Conservation (phyloP, 2,329 filamentous ascomycete genomes). For the Stagonosporopsis tanaceti region DNA sequence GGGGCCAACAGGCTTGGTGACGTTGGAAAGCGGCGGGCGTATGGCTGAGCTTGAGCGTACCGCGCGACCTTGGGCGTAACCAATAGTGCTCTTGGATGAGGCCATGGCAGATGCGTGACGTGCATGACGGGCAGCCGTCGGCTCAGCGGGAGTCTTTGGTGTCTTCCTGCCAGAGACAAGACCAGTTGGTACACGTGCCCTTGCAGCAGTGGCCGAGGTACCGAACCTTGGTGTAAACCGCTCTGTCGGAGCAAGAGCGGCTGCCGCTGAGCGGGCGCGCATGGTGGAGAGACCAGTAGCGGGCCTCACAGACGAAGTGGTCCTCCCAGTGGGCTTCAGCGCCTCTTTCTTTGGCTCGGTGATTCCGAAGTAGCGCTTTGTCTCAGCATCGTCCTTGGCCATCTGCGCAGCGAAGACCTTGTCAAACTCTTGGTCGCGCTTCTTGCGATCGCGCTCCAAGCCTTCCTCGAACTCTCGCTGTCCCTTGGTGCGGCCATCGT, state of each 20-base stretch:
- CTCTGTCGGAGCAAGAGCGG: conserved; percentile 48
- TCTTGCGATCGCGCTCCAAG: conserved; percentile 55
- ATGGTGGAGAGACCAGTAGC: conserved; percentile 58
- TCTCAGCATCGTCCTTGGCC: conserved; percentile 61
- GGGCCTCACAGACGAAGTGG: neutral
- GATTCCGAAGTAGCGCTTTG: conserved; percentile 39
- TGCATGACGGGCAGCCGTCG: conserved; percentile 64
- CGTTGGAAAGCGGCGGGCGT: conserved; percentile 49
- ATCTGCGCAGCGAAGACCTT: conserved; percentile 70
- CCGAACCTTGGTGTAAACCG: conserved; percentile 47
- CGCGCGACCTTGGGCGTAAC: conserved; percentile 79
- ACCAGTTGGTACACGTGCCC: conserved; percentile 49
- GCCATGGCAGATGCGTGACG: conserved; percentile 69
- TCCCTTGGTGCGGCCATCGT: conserved; percentile 69
- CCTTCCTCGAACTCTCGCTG: conserved; percentile 65
- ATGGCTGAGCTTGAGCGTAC: conserved; percentile 54
- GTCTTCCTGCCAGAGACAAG: conserved; percentile 53
- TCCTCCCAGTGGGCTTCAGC: conserved; percentile 25
- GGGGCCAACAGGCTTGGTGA: conserved; percentile 37
- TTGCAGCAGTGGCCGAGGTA: conserved; percentile 50
- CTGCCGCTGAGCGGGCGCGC: conserved; percentile 60
- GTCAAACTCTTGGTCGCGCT: conserved; percentile 72
- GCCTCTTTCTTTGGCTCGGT: conserved; percentile 39
- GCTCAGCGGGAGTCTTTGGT: conserved; percentile 50
- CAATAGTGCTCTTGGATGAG: conserved; percentile 81